These are phyloP conservation scores for Flagelloscypha sp. DNA, from an alignment of 768 basidiomycete species.

Conservation along the genomic window DNA sequence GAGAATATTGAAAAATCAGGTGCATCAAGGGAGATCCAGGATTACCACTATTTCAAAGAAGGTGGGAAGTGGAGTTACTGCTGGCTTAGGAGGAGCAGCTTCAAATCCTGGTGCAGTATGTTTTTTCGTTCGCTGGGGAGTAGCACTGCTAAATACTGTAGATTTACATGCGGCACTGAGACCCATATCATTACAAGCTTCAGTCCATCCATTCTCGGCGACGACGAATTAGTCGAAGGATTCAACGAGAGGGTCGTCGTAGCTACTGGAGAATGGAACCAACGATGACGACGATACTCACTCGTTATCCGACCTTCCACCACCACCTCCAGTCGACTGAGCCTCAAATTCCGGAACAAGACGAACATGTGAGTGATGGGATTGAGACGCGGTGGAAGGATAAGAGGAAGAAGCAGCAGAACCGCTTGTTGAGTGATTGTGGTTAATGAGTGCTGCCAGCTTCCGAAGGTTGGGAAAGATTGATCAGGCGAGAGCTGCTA, in stretches of 20 bases:
- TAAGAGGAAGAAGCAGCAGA: slow-evolving; percentile 46
- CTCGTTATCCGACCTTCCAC: slow-evolving; percentile 19
- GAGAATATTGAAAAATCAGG: slow-evolving; percentile 64
- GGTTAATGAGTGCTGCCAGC: slow-evolving; percentile 92
- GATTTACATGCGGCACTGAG: slow-evolving; percentile 65
- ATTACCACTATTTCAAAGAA: slow-evolving; percentile 73
- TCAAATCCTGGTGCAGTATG: slow-evolving; percentile 65
- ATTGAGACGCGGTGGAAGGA: slow-evolving; percentile 27
- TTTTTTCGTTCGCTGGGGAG: slow-evolving; percentile 2
- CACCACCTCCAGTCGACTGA: slow-evolving; percentile 36
- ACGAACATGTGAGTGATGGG: no score
- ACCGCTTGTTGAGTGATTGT: slow-evolving; percentile 74
- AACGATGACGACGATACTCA: no score
- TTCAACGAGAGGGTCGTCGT: no score
- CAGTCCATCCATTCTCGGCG: slow-evolving; percentile 81
- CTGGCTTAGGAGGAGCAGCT: slow-evolving; percentile 46
- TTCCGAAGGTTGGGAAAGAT: slow-evolving; percentile 85
- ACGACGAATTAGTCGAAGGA: slow-evolving; percentile 23
- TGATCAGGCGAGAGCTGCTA: slow-evolving; percentile 83
- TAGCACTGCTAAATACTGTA: slow-evolving; percentile 16
- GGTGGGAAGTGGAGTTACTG: slow-evolving; percentile 65
- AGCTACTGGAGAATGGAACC: no score
- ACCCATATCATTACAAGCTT: slow-evolving; percentile 56
- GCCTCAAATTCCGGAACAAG: slow-evolving; percentile 22
- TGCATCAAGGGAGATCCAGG: slow-evolving; percentile 63